Evolutionary conservation across 768 basidiomycete genomes (phyloP).

Genomic region (Rhizopogon vesiculosus): DNA sequence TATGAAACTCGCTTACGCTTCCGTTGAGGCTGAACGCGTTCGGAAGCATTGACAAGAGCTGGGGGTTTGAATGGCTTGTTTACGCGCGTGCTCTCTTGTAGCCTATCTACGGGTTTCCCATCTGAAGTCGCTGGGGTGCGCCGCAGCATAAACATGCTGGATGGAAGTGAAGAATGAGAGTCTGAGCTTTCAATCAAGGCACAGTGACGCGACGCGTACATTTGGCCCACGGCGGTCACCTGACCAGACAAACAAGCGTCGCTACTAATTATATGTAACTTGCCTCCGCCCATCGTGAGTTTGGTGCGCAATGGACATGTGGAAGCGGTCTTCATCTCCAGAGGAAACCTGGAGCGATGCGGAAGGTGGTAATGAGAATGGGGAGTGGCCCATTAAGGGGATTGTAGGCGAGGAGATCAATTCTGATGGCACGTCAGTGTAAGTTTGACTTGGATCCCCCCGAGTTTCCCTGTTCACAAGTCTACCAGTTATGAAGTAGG

Average conservation of each 20-base stretch:
- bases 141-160: constrained; percentile 52
- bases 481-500: constrained; percentile 28
- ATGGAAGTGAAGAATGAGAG: background rate
- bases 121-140: constrained; percentile 66
- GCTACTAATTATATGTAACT: background rate
- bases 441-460: background rate
- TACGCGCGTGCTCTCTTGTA: constrained; percentile 67
- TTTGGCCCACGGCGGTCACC: constrained; percentile 16
- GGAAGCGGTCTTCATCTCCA: constrained; percentile 26
- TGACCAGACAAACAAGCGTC: constrained; percentile 10
- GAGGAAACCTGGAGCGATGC: constrained; percentile 28
- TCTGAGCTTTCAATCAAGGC: background rate
- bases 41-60: constrained; percentile 36
- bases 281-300: background rate
- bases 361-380: constrained; percentile 24
- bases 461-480: constrained; percentile 1
- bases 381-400: constrained; percentile 24
- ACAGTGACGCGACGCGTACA: constrained; percentile 5
- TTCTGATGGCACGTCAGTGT: constrained; percentile 25
- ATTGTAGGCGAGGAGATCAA: constrained; percentile 28
- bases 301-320: constrained; percentile 9
- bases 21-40: constrained; percentile 60
- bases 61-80: constrained; percentile 83
- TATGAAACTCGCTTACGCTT: constrained; percentile 90
- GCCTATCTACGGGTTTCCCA: constrained; percentile 61